Base-by-base conservation (phyloP, 2,329 filamentous ascomycete genomes). In the Plectosphaerella plurivora region DNA sequence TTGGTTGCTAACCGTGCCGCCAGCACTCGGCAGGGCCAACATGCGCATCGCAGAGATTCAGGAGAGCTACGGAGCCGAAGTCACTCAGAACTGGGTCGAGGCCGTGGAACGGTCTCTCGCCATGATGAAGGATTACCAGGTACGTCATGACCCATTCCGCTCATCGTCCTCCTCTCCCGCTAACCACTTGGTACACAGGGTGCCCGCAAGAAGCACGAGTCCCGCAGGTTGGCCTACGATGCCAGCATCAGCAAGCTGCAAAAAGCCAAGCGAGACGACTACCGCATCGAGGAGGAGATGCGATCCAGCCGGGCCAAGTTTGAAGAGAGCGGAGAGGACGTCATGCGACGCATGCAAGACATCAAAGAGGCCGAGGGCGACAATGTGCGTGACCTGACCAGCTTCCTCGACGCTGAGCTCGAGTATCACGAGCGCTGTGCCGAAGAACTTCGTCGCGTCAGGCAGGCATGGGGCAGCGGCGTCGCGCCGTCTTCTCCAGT, bases 101-200 rank as follows among this genome's bases (percentile, higher is more conserved):
- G 91, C 89, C n/a, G 76, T 96, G 20, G 93, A 97, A 68, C 80
- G 91, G 59, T 95, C 88, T 24, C 72, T 96, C 50, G 86, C 90
- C 36, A 94, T 96, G 79, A 93, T 97, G 90, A 97, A 96, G 69
- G 94, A 97, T 65, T 97, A 96, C 63, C 91, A 97, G 80, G 89
- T 93, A 78, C 51, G 80, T 67, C 18, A 28, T 15, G 14, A 24
- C 6, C 7, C 12, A 39, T 8, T 11, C 11, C 41, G 6, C 41
- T 18, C 6, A 14, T 14, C 15, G 37, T 15, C 37, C 5, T n/a
- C 11, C 7, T 41, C 14, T n/a, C 16, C 37, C 14, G 14, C 37
- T 41, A n/a, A 41, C 37, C 4, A 33, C 2, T 14, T 15, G 37
- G 45, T 36, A 22, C 41, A 54, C 54, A 87, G 87, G 78, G 82